Percentiles rank a stretch among this genome's conserved stretches.
phyloP scores from a whole-genome alignment of 306 rosid species.

The Gastrolobium villosum region DNA sequence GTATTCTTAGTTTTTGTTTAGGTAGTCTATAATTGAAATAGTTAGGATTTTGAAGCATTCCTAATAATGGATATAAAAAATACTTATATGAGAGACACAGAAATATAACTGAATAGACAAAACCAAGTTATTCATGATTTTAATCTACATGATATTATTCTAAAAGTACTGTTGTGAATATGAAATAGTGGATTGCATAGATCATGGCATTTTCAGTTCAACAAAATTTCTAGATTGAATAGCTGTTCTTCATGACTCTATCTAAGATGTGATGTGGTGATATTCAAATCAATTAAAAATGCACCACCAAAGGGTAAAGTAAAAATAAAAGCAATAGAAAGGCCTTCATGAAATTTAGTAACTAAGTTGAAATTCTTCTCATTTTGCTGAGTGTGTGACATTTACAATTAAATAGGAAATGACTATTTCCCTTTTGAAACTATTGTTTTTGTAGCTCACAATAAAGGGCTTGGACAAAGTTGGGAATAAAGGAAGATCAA shows the following conservation, averaged over 20 bases:
- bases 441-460: constrained; percentile 65
- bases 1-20: neutral
- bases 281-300: neutral
- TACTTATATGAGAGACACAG: neutral
- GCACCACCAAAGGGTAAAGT: neutral
- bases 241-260: neutral
- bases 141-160: neutral
- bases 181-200: neutral
- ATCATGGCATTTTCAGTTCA: constrained; percentile 13
- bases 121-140: constrained; percentile 19
- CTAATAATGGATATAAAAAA: neutral
- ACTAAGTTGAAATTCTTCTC: neutral
- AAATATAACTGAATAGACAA: constrained; percentile 1
- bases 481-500: constrained; percentile 80
- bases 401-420: neutral
- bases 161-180: neutral
- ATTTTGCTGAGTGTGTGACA: neutral
- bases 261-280: neutral
- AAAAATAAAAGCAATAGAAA: neutral
- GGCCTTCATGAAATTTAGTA: neutral
- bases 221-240: neutral
- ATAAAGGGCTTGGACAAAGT: constrained; percentile 81
- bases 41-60: constrained; percentile 22
- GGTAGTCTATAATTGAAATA: constrained; percentile 4
- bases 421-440: constrained; percentile 31